Conservation (phyloP, 768 basidiomycete species). For the Tylopilus sp. region DNA sequence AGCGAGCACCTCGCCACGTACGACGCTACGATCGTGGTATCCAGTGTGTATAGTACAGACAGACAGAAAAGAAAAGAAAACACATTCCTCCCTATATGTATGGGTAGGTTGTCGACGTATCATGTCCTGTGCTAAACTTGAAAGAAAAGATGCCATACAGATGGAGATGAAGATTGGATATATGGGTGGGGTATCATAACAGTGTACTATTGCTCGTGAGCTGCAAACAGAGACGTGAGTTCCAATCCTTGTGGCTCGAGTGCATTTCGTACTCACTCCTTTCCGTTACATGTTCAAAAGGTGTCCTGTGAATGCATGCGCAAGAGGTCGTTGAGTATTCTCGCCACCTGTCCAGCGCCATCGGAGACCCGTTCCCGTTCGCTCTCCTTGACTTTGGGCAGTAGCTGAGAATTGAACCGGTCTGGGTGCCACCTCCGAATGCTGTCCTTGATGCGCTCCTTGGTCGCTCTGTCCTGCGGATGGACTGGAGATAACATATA, state of each 20-base stretch:
- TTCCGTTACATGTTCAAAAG: constrained; percentile 28
- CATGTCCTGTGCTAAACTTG: constrained; percentile 10
- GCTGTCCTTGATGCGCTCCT: constrained; percentile 74
- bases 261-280: constrained; percentile 23
- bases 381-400: constrained; percentile 58
- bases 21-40: not conserved
- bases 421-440: constrained; percentile 81
- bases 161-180: constrained; percentile 26
- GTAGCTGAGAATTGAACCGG: constrained; percentile 67
- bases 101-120: constrained; percentile 1
- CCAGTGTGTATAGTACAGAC: constrained; percentile 15
- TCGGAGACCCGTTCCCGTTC: constrained; percentile 66
- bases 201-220: constrained; percentile 16
- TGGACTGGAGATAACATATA: constrained; percentile 60
- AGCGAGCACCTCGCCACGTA: not conserved
- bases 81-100: constrained; percentile 11
- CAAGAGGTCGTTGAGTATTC: constrained; percentile 70
- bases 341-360: constrained; percentile 70
- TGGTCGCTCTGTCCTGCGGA: constrained; percentile 49
- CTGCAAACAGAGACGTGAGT: constrained; percentile 18
- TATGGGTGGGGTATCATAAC: constrained; percentile 27
- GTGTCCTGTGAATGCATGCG: constrained; percentile 42
- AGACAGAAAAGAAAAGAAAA: too few relatives aligned
- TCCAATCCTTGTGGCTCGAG: not conserved
- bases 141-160: constrained; percentile 28